Base-by-base conservation (phyloP, 805 yeast genomes). In the Candida nanaspora region DNA sequence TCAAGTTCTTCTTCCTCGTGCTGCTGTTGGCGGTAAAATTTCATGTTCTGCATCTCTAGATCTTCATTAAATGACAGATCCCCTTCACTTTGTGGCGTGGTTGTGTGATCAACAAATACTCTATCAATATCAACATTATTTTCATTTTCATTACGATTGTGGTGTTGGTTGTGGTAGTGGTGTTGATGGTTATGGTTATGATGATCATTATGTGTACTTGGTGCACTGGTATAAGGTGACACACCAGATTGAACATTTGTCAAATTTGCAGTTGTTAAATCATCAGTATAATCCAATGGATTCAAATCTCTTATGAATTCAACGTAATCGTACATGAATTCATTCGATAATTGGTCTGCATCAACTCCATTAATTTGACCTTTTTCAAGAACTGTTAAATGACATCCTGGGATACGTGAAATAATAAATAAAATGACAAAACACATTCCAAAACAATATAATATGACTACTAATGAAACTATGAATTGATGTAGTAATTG, bases 291-390 rank as follows among this genome's bases (percentile, higher is more conserved):
- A 40, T 52, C 57, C 19, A 31, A 37, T 14, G 59, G 57, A 30
- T 54, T 46, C n/a, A 79, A 82, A 62, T 85, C 93, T 56, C 95
- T 74, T 61, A 95, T 75, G 10, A 87, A 89, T 67, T 87, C 96
- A 39, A 87, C 93, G 56, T 84, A 87, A 61, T 87, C 96, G 57
- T 84, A 84, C 19, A 95, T 95, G 62, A 83, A 87, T 62, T 87
- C 96, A 37, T 94, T 45, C 18, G 44, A 95, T 46, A 87, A 81
- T 65, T 86, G 95, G 62, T 82, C 89, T 57, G 83, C 94, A 57
- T 87, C 96, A 56, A 85, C 70, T 29, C 96, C 96, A 42, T 78
- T 78, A 18, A 50, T 13, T 57, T 87, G 96, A 18, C 79, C 91
- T 30, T 82, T 80, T 54, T 81, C 85, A 41, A 73, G 69, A 10